A percentile compares a stretch with the other conserved stretches of the same genome.
Conservation (phyloP, 2,329 filamentous ascomycete genomes). For the Leptographium flavum region DNA sequence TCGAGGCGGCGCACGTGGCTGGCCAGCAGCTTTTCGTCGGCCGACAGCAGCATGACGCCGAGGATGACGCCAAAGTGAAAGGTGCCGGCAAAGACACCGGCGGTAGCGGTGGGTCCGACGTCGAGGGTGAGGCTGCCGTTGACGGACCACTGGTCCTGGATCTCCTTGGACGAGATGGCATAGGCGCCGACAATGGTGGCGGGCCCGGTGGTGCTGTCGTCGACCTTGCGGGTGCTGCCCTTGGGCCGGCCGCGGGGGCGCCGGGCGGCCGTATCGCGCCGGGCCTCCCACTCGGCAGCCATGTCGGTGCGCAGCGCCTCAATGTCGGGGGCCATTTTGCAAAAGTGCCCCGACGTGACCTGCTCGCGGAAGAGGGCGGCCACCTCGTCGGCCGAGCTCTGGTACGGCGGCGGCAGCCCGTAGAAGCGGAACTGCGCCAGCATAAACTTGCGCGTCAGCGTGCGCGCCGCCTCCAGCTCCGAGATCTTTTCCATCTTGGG, state of each 20-base stretch:
- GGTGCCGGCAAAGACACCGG: constrained; percentile 15
- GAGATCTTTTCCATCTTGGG: constrained; percentile 14
- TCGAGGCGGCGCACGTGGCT: constrained; percentile 13
- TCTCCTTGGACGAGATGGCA: constrained; percentile 14
- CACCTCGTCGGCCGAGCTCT: constrained; percentile 12
- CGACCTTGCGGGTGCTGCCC: constrained; percentile 11
- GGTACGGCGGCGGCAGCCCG: constrained; percentile 12
- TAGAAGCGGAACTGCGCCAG: constrained; percentile 13
- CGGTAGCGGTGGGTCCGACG: constrained; percentile 12
- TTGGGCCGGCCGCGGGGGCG: constrained; percentile 12
- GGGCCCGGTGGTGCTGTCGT: constrained; percentile 7
- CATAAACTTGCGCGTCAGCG: constrained; percentile 11
- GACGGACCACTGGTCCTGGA: constrained; percentile 14
- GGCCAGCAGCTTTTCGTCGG: constrained; percentile 13
- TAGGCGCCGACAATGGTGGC: constrained; percentile 14
- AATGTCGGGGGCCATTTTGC: constrained; percentile 10
- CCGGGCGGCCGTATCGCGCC: constrained; percentile 7
- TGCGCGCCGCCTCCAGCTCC: constrained; percentile 9
- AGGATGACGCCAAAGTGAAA: constrained; percentile 18
- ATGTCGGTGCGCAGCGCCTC: constrained; percentile 11
- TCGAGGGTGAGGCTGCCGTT: constrained; percentile 15
- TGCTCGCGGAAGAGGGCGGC: constrained; percentile 10
- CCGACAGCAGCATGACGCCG: constrained; percentile 16
- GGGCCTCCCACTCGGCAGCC: constrained; percentile 11
- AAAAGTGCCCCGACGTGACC: constrained; percentile 10